phyloP scores from a whole-genome alignment of 169 alveolate genomes.

The Plasmodium malariae region DNA sequence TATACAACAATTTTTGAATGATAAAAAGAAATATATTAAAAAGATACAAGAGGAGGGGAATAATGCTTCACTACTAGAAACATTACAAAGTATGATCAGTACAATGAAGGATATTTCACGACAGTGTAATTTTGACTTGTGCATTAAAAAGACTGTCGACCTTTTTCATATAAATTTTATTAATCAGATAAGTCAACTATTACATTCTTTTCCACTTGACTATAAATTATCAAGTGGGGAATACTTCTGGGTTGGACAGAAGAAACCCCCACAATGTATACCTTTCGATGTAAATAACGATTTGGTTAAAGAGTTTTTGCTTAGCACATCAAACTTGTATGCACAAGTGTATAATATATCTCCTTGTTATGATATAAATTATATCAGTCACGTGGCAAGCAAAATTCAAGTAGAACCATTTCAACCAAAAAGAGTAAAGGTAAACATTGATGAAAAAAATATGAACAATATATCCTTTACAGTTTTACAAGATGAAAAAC shows the following conservation, averaged over 20 bases:
- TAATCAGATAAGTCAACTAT: constrained; percentile 94
- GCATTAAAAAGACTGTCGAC: constrained; percentile 90
- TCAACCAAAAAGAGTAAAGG: constrained; percentile 79
- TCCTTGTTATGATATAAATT: constrained; percentile 65
- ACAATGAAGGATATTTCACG: constrained; percentile 76
- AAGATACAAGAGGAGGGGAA: constrained; percentile 76
- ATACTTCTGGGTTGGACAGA: constrained; percentile 99
- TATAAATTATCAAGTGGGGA: constrained; percentile 95
- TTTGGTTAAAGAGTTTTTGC: constrained; percentile 90
- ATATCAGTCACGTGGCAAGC: constrained; percentile 75
- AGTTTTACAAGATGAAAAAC: constrained; percentile 45
- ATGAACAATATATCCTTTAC: constrained; percentile 79
- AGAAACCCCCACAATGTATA: constrained; percentile 97
- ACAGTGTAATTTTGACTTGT: constrained; percentile 82
- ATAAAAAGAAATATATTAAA: constrained; percentile 82
- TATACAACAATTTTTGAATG: constrained; percentile 89
- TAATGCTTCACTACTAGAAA: constrained; percentile 80
- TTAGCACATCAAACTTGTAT: constrained; percentile 92
- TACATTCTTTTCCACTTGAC: constrained; percentile 96
- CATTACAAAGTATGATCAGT: constrained; percentile 72
- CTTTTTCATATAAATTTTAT: constrained; percentile 91
- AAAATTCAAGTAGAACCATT: constrained; percentile 78
- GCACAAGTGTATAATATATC: constrained; percentile 89
- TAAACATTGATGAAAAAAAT: constrained; percentile 91
- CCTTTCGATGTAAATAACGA: constrained; percentile 90